Evolutionary conservation across 345 rosid genomes (phyloP), one percentile per base, ranked within the genome.

Genomic region (Atalantia buxifolia): DNA sequence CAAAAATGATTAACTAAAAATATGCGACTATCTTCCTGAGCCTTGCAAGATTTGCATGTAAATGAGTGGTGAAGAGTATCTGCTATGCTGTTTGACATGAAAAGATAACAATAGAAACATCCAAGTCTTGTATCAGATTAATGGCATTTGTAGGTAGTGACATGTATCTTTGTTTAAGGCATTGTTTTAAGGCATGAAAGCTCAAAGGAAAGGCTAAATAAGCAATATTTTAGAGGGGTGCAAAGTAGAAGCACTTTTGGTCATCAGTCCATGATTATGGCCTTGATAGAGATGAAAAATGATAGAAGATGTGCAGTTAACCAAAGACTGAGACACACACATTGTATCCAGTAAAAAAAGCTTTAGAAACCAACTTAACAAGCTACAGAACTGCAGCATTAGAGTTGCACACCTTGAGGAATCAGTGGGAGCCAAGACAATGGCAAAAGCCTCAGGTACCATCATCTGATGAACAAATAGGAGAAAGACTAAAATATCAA

Each of bases 341-440:
- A 71, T 65, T 66, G 5, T 45, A 45, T 16, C 19, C 5, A 55
- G 66, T 33, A 25, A 9, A 45, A 61, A 68, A 4, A 45, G 25
- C 4, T 36, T 38, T 59, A 27, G 24, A 64, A 50, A 71, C 71
- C 68, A 71, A 33, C 38, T 60, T 75, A 0, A 24, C 69, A 40
- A 45, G 33, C 42, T 33, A 74, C 12, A 42, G 22, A 71, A 71
- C 27, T 31, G 35, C 60, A 16, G 69, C 22, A 24, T 64, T 30
- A 42, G 40, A 72, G 64, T 66, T 70, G 77, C 83, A 38, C 57
- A 92, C 98, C 90, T 90, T 80, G 93, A 88, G 77, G 80, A 77
- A 87, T 94, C 97, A 0, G 96, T 93, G 75, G 98, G 98, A 84
- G 98, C 98, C 86, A 94, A 83, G 33, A 93, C 98, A 9, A 95